Percentiles rank a stretch among this genome's conserved stretches.
Evolutionary conservation across 148 eudicot genomes (phyloP).

Genomic region (Bassia scoparia): DNA sequence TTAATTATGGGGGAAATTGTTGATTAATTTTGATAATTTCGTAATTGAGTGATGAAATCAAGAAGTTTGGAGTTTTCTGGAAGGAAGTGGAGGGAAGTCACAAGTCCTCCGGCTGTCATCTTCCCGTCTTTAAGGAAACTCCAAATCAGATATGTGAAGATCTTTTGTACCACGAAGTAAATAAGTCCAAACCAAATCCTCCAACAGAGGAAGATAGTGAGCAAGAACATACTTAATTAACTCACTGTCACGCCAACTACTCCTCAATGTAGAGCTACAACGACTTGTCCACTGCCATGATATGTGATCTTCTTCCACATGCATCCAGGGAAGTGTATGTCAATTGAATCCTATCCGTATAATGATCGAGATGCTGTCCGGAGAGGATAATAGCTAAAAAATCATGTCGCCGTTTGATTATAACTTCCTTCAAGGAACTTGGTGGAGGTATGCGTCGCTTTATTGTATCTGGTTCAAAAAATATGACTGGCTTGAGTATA

Average conservation of each 20-base stretch:
- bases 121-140: constrained; percentile 3
- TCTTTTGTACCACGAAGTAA: neutral
- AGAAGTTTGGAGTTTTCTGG: neutral
- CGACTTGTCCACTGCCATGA: neutral
- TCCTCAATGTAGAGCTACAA: neutral
- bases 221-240: neutral
- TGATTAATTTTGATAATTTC: neutral
- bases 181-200: too few relatives aligned
- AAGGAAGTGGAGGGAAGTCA: constrained; percentile 7
- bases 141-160: neutral
- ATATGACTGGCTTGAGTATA: constrained; percentile 17
- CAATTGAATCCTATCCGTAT: neutral
- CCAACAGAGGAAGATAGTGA: neutral
- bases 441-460: neutral
- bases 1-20: too few relatives aligned
- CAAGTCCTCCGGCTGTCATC: neutral
- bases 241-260: neutral
- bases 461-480: neutral
- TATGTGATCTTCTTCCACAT: constrained; percentile 13
- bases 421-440: neutral
- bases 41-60: neutral
- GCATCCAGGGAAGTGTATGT: constrained; percentile 4
- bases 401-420: neutral
- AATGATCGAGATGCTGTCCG: constrained; percentile 10
- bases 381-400: neutral